Evolutionary conservation across 257 asterid species (phyloP).

Genomic region (Solanum bukasovii): DNA sequence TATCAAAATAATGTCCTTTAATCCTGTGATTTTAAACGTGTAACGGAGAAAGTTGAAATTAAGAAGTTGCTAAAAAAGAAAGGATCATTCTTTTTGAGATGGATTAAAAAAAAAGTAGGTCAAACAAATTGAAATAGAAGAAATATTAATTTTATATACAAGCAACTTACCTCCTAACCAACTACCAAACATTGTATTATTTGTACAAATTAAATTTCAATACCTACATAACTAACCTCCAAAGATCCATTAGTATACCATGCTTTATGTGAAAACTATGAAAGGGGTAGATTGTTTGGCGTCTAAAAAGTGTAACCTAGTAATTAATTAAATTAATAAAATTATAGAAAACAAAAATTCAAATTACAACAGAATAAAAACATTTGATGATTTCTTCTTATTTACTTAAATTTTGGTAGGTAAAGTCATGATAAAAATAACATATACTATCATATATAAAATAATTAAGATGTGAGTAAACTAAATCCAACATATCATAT

Average conservation of each 20-base stretch:
- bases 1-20: too few species aligned
- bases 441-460: neutral
- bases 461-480: neutral
- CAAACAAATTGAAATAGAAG: too few species aligned
- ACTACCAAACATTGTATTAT: too few species aligned
- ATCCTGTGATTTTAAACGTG: too few species aligned
- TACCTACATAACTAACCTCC: neutral
- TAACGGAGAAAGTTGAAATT: too few species aligned
- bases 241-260: neutral
- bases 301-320: neutral
- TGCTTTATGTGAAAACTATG: neutral
- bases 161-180: too few species aligned
- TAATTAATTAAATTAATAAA: neutral
- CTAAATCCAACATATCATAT: accelerated
- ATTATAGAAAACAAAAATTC: neutral
- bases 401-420: neutral
- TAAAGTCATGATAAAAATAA: neutral
- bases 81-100: neutral
- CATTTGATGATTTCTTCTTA: neutral
- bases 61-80: neutral
- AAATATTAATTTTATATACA: too few species aligned
- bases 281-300: neutral
- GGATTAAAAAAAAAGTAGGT: neutral
- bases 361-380: neutral
- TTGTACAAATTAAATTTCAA: neutral